These are phyloP conservation scores for Colletotrichum tropicale DNA, from an alignment of 2,329 filamentous ascomycete species.

Conservation along the genomic window DNA sequence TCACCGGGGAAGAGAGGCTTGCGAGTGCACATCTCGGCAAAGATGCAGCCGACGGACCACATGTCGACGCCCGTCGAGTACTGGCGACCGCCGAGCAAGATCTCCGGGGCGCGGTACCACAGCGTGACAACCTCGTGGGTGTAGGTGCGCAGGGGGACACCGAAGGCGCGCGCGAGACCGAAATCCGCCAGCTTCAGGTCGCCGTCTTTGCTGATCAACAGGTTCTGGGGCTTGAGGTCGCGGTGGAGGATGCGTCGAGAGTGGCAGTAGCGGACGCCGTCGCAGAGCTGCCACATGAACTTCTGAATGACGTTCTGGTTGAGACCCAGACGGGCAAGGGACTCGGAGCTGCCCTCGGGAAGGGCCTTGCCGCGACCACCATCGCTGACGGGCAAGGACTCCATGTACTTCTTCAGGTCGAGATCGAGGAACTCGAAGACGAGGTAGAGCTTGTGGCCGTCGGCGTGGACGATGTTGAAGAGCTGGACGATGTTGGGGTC, in stretches of 20 bases:
- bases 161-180: slow-evolving; percentile 86
- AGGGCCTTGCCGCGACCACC: slow-evolving; percentile 85
- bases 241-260: slow-evolving; percentile 86
- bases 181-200: slow-evolving; percentile 93
- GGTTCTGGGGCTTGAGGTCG: slow-evolving; percentile 89
- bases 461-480: slow-evolving; percentile 91
- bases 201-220: slow-evolving; percentile 84
- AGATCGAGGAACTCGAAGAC: slow-evolving; percentile 92
- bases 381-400: slow-evolving; percentile 82
- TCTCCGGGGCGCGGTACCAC: slow-evolving; percentile 92
- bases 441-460: slow-evolving; percentile 93
- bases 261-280: slow-evolving; percentile 88
- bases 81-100: slow-evolving; percentile 86
- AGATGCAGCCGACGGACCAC: slow-evolving; percentile 95
- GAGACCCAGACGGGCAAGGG: slow-evolving; percentile 71
- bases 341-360: slow-evolving; percentile 74
- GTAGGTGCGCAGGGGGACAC: slow-evolving; percentile 88
- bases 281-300: slow-evolving; percentile 88
- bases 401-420: slow-evolving; percentile 96
- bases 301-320: slow-evolving; percentile 86
- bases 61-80: slow-evolving; percentile 96
- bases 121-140: slow-evolving; percentile 95
- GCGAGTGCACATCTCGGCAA: slow-evolving; percentile 94
- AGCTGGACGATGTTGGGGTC: slow-evolving; percentile 89
- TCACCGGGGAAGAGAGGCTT: slow-evolving; percentile 93